Evolutionary conservation across 169 alveolate species (phyloP).

Genomic region (Eimeria acervulina): DNA sequence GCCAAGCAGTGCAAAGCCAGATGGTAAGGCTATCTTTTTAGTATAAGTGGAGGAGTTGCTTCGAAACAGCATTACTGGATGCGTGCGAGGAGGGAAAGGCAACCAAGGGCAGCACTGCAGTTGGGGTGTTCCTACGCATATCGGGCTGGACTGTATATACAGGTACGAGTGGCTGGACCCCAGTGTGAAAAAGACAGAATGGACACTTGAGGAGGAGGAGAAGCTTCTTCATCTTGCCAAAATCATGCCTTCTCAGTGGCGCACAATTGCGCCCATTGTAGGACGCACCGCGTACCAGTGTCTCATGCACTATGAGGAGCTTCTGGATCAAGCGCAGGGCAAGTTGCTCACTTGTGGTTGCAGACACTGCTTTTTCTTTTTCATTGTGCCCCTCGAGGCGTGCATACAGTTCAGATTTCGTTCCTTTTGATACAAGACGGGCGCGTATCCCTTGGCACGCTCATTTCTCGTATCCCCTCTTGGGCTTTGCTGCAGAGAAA

Average conservation of each 20-base stretch:
- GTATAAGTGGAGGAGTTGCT: too few species aligned
- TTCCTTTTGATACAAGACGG: not conserved
- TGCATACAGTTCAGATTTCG: not conserved
- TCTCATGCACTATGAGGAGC: conserved; percentile 98
- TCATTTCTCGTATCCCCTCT: not conserved
- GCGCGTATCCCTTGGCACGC: not conserved
- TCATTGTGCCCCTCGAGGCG: not conserved
- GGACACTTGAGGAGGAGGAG: conserved; percentile 99
- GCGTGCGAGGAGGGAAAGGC: not conserved
- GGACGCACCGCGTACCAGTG: conserved; percentile 99
- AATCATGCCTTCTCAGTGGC: conserved; percentile 99
- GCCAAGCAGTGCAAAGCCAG: conserved; percentile 99
- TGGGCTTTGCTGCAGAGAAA: not conserved
- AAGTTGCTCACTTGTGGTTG: not conserved
- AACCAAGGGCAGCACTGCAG: not conserved
- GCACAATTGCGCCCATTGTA: conserved; percentile 99
- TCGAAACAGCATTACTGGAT: not conserved
- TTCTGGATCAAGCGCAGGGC: conserved; percentile 99
- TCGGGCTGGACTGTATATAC: conserved; percentile 22
- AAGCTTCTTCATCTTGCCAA: conserved; percentile 99
- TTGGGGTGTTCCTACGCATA: not conserved
- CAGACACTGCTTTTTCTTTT: not conserved
- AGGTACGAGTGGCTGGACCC: conserved; percentile 99
- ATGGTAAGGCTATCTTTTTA: conserved; percentile 90
- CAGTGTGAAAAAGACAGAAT: conserved; percentile 98